Evolutionary conservation across 305 asterid genomes (phyloP), one percentile per base, ranked within the genome.

Genomic region (Solanum chacoense): DNA sequence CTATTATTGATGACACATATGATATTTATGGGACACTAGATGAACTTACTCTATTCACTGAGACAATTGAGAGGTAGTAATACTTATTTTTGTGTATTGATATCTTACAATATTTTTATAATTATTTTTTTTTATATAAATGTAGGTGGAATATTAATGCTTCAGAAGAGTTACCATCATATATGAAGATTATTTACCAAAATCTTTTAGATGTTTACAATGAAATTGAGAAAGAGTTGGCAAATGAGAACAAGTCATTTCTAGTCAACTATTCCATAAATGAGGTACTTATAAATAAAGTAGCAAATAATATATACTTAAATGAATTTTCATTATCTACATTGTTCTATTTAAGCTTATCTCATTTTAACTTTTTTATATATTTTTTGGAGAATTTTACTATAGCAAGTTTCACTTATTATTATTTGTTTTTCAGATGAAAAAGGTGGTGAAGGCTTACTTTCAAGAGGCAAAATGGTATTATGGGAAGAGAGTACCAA

Each of bases 101-200:
- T 59, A 75, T 2, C 11, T 6, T 18, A 40, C 32, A 29, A 31
- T 0, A 38, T 6, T 10, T 31, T 31, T 65, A 28, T 9, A 4
- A 45, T 11, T 38, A 11, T 73, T n/a, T 8, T 29, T 1, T 8
- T 8, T 0, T 38, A 38, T 38, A 36, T 36, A 38, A 10, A 50
- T 73, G 92, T 50, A 50, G 93, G 83, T 93, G 94, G 94, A 91
- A 45, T 45, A 45, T 45, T 45, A 16, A 45, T 45, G 59, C 59
- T 45, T 45, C 59, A 5, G 22, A 45, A 22, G 36, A 89, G 31
- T 80, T 93, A 87, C 94, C 94, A 2, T 32, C 79, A 1, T 92
- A 88, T 85, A 92, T 93, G 94, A 88, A 85, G 83, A 38, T 87
- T 7, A 87, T 35, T 36, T 93, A 88, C 88, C 40, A 42, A 45